phyloP scores from a whole-genome alignment of 331 rosid genomes.

The Malus hybrid region DNA sequence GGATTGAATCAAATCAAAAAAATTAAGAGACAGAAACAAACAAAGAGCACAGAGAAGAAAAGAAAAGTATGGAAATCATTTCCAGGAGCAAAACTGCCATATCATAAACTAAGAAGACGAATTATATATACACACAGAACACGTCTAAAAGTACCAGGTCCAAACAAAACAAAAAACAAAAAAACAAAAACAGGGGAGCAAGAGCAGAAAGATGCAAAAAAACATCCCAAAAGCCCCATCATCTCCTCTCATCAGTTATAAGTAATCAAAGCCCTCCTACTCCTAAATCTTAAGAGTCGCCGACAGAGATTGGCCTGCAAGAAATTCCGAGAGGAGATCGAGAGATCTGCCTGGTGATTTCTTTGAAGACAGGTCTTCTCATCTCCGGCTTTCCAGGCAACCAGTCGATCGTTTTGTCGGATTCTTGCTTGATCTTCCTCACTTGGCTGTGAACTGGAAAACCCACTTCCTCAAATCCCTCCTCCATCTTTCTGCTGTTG shows the following conservation, averaged over 20 bases:
- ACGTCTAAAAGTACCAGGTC: background rate
- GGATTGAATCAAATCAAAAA: no score
- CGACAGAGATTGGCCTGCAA: conserved; percentile 37
- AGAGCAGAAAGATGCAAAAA: background rate
- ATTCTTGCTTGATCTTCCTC: conserved; percentile 76
- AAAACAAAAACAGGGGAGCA: background rate
- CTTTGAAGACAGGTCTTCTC: conserved; percentile 45
- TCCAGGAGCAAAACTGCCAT: background rate
- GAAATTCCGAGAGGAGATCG: conserved; percentile 70
- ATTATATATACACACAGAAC: conserved; percentile 5
- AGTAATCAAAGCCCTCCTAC: background rate
- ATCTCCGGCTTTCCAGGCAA: conserved; percentile 54
- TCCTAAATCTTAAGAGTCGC: conserved; percentile 8
- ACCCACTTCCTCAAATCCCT: conserved; percentile 14
- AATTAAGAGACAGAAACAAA: no score
- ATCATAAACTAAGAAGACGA: background rate
- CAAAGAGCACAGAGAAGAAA: background rate
- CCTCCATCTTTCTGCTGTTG: conserved; percentile 5
- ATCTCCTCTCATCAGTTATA: background rate
- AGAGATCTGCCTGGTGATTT: conserved; percentile 42
- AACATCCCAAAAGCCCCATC: conserved; percentile 5
- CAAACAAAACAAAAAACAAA: no score
- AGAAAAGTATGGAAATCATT: no score
- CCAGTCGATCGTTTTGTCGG: conserved; percentile 53
- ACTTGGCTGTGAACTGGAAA: conserved; percentile 76